Base-by-base conservation (phyloP, 768 basidiomycete species). In the Tricholomella constricta region DNA sequence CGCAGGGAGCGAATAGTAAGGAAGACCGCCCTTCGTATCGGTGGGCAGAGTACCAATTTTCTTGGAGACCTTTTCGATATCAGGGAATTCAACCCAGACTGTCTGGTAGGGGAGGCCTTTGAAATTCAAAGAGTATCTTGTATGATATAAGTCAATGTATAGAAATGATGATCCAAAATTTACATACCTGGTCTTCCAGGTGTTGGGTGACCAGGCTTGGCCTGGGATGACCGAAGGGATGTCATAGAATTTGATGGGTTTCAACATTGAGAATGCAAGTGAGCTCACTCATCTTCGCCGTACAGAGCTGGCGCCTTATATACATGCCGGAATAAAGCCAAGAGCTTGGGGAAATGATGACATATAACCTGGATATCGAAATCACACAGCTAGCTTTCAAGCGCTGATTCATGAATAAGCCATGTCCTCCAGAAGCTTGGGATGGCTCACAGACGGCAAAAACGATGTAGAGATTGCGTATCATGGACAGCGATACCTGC, bases 131-230 rank as follows among this genome's bases (percentile, higher is more conserved):
- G 41, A 59, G 26, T 56, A 61, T 20, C 60, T 63, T 11, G 2
- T 31, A 42, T 2, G 14, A 22, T 14, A 29, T n/a, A 8, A 4
- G 3, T 17, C 14, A 44, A 27, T 6, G 36, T 22, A 26, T 1
- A 7, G 4, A 19, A 38, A 1, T 11, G 4, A 11, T n/a, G 4
- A 19, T 14, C 15, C 8, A 25, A n/a, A 4, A 20, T 17, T 17
- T 22, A 15, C 2, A 19, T 12, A 29, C 66, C 42, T 63, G 10
- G 69, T 64, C 59, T 77, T 79, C 73, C 72, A 77, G 17, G 74
- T 72, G 54, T 78, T 80, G 9, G 76, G 73, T 3, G 75, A 76
- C 72, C 74, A 79, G 8, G 70, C 65, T 11, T 62, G 65, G 43
- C 8, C 50, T 1, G 60, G 47, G 3, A 65, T 43, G 40, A 57